Evolutionary conservation across 768 basidiomycete genomes (phyloP).

Genomic region (Psilocybe cubensis): DNA sequence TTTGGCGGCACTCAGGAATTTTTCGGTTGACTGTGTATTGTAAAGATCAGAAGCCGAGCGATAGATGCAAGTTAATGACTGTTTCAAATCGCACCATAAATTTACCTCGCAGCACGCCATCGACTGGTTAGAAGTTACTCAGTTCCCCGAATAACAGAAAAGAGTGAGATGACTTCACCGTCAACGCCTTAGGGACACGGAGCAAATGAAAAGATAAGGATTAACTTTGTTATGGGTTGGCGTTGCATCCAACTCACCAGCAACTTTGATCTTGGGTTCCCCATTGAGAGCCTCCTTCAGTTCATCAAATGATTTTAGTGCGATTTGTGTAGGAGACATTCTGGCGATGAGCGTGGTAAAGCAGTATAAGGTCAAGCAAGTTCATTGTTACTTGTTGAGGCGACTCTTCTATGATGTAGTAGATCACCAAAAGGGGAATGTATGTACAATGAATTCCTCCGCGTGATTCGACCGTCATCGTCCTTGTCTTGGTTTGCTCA

Average conservation of each 20-base stretch:
- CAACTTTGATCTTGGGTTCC: constrained; percentile 92
- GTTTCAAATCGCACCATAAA: constrained; percentile 63
- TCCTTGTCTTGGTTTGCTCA: no score
- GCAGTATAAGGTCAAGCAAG: background rate
- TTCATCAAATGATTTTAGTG: constrained; percentile 52
- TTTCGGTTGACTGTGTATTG: constrained; percentile 74
- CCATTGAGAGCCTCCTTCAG: constrained; percentile 53
- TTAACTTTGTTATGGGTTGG: background rate
- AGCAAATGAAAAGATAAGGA: constrained; percentile 3
- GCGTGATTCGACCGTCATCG: no score
- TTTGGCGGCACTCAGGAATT: constrained; percentile 82
- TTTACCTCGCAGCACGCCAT: constrained; percentile 95
- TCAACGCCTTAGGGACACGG: constrained; percentile 58
- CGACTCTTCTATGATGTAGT: background rate
- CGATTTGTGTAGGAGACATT: background rate
- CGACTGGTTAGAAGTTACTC: constrained; percentile 53
- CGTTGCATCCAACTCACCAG: constrained; percentile 57
- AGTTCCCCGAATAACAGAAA: background rate
- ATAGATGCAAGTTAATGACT: background rate
- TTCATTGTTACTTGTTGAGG: background rate
- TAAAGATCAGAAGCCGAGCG: background rate
- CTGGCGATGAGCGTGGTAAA: background rate
- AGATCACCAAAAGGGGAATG: background rate
- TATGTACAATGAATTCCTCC: no score
- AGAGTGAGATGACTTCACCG: constrained; percentile 51